A percentile compares a stretch with the other conserved stretches of the same genome.
These are phyloP conservation scores for Dioscorea dumetorum DNA, from an alignment of 106 monocot species.

Conservation along the genomic window DNA sequence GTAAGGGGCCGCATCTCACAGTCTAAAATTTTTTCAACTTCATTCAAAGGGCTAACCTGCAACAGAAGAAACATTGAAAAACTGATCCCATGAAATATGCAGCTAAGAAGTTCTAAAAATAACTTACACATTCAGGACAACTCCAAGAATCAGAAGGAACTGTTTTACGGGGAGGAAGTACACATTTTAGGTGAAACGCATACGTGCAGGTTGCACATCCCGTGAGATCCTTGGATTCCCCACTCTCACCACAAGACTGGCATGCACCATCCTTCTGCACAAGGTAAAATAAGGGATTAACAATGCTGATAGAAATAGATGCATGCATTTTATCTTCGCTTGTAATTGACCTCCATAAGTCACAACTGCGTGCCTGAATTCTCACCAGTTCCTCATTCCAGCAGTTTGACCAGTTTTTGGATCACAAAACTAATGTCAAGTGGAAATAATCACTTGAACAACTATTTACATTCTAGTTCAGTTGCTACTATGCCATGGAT, in stretches of 20 bases:
- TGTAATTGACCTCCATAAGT: not conserved
- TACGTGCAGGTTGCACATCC: constrained; percentile 83
- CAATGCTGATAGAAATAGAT: not conserved
- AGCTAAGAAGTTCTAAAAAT: not conserved
- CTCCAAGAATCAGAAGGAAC: constrained; percentile 57
- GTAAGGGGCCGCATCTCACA: constrained; percentile 46
- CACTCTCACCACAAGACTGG: constrained; percentile 74
- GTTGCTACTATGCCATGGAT: too few relatives aligned
- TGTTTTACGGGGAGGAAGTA: constrained; percentile 50
- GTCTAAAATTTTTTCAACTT: constrained; percentile 89
- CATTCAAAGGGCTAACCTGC: constrained; percentile 72
- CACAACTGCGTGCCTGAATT: not conserved
- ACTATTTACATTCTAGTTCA: not conserved
- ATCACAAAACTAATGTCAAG: not conserved
- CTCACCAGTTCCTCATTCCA: not conserved
- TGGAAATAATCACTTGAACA: not conserved
- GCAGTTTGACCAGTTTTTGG: not conserved
- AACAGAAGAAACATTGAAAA: constrained; percentile 6
- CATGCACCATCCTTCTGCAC: constrained; percentile 76
- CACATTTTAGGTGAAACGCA: constrained; percentile 67
- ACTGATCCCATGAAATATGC: not conserved
- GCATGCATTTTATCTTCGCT: not conserved
- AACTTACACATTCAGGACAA: constrained; percentile 93
- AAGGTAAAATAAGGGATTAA: not conserved
- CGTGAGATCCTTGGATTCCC: constrained; percentile 25